Base-by-base conservation (phyloP, 169 alveolate species). In the Cryptosporidium canis region DNA sequence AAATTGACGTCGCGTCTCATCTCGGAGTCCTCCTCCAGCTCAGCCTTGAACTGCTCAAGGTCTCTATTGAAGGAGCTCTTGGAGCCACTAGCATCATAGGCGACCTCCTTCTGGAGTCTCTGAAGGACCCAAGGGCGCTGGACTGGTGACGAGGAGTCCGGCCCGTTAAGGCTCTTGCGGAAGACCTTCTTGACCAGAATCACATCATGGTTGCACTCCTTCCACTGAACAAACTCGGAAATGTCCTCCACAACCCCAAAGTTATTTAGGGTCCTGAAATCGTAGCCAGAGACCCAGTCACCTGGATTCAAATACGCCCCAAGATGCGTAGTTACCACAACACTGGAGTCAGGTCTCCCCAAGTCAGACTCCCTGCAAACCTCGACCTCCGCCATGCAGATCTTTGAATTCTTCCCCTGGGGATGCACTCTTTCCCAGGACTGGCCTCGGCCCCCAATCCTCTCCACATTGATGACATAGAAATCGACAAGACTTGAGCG, bases 211-310 rank as follows among this genome's bases (percentile, higher is more conserved):
- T 77, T 77, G 21, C 64, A 39, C 24, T 77, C 72, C 33, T 21
- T 58, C 87, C 87, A 77, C 45, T 77, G 71, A 41, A 58, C 18
- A 35, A 77, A 77, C 33, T 77, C 87, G 33, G 70, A 16, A 58
- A 63, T 35, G 41, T 77, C 64, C 41, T 77, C 87, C 21, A 77
- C 70, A 24, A 43, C 68, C 18, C 87, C 87, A 45, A 83, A 66
- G 66, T 92, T 83, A 63, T 82, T 83, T 2, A 90, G 70, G 18
- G 90, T 70, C 27, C 92, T 84, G 70, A 96, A 83, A 85, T 96
- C 98, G 83, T 94, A 96, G 12, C 97, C 98, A 29, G 92, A 82
- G n/a, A 95, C 97, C 31, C 92, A 85, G 83, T 94, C 96, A 1
- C 97, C 96, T 39, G 94, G 92, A 63, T 93, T 92, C 16, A 96